phyloP scores from a whole-genome alignment of 176 grass and related monocot genomes.

The Raddia distichophylla region DNA sequence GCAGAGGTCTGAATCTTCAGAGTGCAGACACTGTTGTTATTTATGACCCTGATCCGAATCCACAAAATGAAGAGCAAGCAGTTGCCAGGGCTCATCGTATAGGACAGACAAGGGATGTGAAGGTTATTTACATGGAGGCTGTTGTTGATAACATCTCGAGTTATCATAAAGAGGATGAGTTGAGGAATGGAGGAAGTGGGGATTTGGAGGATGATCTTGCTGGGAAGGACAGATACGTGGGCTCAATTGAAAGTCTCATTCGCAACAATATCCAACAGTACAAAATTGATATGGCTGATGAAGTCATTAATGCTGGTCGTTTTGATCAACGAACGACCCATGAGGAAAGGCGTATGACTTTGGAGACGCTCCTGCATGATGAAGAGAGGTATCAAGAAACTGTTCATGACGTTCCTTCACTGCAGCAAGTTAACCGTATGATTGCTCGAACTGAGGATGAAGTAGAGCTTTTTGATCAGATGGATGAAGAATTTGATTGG shows the following conservation, averaged over 20 bases:
- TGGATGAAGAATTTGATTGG: constrained; percentile 99
- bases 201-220: constrained; percentile 94
- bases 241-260: constrained; percentile 97
- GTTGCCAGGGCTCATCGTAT: constrained; percentile 99
- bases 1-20: constrained; percentile 98
- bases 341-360: constrained; percentile 93
- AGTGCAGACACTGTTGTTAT: constrained; percentile 99
- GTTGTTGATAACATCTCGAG: constrained; percentile 97
- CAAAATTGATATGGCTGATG: constrained; percentile 99
- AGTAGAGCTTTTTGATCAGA: constrained; percentile 97
- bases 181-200: constrained; percentile 75
- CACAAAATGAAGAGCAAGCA: constrained; percentile 98
- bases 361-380: constrained; percentile 96
- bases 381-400: constrained; percentile 96
- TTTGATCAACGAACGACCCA: constrained; percentile 99
- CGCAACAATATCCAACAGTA: constrained; percentile 98
- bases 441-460: constrained; percentile 91
- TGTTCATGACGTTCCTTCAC: constrained; percentile 95
- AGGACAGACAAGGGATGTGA: constrained; percentile 97
- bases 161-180: constrained; percentile 98
- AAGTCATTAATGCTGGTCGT: constrained; percentile 99
- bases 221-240: constrained; percentile 92
- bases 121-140: constrained; percentile 98
- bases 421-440: constrained; percentile 99
- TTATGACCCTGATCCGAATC: constrained; percentile 98